Evolutionary conservation across 169 alveolate species (phyloP).

Genomic region (Amoebophrya sp.): DNA sequence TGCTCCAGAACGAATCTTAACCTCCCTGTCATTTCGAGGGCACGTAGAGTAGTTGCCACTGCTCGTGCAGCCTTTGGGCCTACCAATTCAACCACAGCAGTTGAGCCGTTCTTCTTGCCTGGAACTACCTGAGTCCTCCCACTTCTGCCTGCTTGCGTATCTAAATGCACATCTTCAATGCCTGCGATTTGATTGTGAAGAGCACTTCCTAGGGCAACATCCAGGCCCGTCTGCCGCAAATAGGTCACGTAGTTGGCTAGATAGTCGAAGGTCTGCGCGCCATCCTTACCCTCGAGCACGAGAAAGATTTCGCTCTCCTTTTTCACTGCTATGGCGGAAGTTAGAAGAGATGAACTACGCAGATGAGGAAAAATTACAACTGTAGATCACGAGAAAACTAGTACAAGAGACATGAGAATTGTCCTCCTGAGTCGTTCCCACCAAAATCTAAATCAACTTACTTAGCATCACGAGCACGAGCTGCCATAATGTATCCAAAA

Average conservation of each 20-base stretch:
- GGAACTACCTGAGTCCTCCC: not conserved
- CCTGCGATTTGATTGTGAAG: not conserved
- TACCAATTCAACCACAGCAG: no score
- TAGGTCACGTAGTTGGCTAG: not conserved
- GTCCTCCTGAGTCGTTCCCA: not conserved
- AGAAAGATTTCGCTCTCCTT: not conserved
- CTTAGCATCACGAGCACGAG: not conserved
- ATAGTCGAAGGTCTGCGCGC: not conserved
- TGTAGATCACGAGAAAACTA: no score
- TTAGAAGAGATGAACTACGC: no score
- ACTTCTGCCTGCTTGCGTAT: not conserved
- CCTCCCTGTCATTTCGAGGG: not conserved
- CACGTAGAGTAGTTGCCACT: not conserved
- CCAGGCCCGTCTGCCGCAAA: not conserved
- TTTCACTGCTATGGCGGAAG: no score
- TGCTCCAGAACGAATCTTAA: no score
- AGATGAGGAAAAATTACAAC: no score
- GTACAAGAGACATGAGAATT: no score
- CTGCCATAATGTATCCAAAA: not conserved
- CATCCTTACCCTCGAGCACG: not conserved
- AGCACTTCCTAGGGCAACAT: not conserved
- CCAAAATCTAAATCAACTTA: not conserved
- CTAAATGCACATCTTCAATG: not conserved
- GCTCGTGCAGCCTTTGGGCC: no score
- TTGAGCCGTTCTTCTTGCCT: no score